Evolutionary conservation across 768 basidiomycete species (phyloP), one percentile per base, ranked within the genome.

Genomic region (Suillus hirtellus): DNA sequence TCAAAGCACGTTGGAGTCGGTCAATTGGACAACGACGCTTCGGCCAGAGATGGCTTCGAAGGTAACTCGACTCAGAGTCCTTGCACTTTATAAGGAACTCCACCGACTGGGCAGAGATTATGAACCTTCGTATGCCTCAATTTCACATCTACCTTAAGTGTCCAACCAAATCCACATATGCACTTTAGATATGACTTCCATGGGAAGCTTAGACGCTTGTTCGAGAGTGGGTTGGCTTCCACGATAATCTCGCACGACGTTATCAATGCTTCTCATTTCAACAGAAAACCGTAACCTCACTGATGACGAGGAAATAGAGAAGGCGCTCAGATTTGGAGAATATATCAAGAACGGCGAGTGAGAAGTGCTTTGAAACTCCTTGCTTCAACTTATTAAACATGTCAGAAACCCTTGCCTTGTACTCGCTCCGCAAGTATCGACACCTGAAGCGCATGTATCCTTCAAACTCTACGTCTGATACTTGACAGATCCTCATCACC

Each of bases 311-410:
- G 90, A 93, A 65, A 90, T 93, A 60, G 89, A 93, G 76, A 86
- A 82, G 63, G 91, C 92, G 0, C 76, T 93, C 63, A 83, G 81
- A 63, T 75, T 93, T 37, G 90, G 87, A 14, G 92, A 93, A 72
- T 93, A 92, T 68, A 93, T 95, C 75, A 92, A 88, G 77, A 90
- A 91, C 70, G 93, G 93, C 90, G 69, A 65, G 84, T 70, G 40
- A 47, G 10, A 58, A 2, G 38, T 24, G 38, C 9, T 58, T 40
- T 6, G 8, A 27, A 24, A 27, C 2, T 40, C 15, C 5, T 40
- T 58, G 37, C 55, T 40, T 24, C 10, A 38, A 38, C 54, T 49
- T 17, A 46, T 44, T 17, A 40, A 40, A 40, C 38, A 38, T 40
- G 37, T 21, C 10, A 93, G 92, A 94, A 77, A 93, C 92, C 0